phyloP scores from a whole-genome alignment of 2,329 filamentous ascomycete species.

The Exophiala mesophila region DNA sequence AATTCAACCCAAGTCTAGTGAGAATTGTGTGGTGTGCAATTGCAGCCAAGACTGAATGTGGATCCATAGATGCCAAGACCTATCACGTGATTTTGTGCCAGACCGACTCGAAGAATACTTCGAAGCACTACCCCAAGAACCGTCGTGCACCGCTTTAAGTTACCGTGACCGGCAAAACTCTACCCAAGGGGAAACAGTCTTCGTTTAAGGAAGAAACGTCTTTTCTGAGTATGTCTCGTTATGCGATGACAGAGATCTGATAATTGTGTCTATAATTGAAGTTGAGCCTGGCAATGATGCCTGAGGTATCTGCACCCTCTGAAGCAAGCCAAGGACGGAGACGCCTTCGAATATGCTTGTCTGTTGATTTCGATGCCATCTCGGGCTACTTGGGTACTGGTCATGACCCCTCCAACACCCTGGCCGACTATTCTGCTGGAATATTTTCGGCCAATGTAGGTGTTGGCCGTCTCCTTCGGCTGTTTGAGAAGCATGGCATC shows the following conservation, averaged over 20 bases:
- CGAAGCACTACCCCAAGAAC: too few species aligned
- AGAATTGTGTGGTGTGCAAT: conserved; percentile 3
- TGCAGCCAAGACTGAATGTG: conserved; percentile 1
- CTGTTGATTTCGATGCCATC: conserved; percentile 55
- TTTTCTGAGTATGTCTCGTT: too few species aligned
- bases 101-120: too few species aligned
- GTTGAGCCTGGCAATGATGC: background rate
- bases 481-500: conserved; percentile 50
- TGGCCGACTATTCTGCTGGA: conserved; percentile 53
- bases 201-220: too few species aligned
- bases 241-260: too few species aligned
- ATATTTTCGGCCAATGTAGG: conserved; percentile 55
- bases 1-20: background rate
- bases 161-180: too few species aligned
- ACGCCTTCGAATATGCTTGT: conserved; percentile 31
- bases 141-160: too few species aligned
- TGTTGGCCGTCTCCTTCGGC: conserved; percentile 50
- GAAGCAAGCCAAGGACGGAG: conserved; percentile 7
- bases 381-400: conserved; percentile 58
- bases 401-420: conserved; percentile 47
- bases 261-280: too few species aligned
- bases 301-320: background rate
- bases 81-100: too few species aligned
- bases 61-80: background rate
- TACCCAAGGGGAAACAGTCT: too few species aligned